phyloP scores from a whole-genome alignment of 352 stramenopile species.

The Albugo candida region DNA sequence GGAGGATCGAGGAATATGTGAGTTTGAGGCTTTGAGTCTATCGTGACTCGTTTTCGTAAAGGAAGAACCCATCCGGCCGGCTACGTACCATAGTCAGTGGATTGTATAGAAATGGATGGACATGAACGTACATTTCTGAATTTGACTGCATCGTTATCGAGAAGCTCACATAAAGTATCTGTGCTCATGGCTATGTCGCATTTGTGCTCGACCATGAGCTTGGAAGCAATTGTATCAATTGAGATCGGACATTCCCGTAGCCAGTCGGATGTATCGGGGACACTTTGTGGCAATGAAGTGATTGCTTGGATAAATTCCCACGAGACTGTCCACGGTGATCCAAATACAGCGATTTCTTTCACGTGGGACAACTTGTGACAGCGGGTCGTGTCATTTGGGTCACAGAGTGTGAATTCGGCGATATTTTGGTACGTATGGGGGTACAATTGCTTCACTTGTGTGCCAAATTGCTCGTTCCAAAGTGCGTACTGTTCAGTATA shows the following conservation, averaged over 20 bases:
- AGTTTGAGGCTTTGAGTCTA: conserved; percentile 9
- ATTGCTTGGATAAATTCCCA: not conserved
- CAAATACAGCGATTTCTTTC: conserved; percentile 7
- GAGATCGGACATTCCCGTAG: conserved; percentile 19
- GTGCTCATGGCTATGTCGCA: conserved; percentile 56
- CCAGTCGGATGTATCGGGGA: conserved; percentile 2
- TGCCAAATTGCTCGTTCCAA: too few species aligned
- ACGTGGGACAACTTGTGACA: conserved; percentile 4
- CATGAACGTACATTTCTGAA: conserved; percentile 5
- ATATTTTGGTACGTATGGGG: not conserved
- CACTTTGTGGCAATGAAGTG: not conserved
- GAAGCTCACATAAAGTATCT: conserved; percentile 43
- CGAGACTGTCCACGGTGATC: conserved; percentile 1
- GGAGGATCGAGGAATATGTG: conserved; percentile 6
- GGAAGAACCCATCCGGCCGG: conserved; percentile 25
- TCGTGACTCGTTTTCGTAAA: conserved; percentile 27
- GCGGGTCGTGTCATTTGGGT: conserved; percentile 5
- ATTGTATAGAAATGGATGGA: not conserved
- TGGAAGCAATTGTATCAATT: conserved; percentile 22
- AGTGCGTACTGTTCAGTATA: too few species aligned
- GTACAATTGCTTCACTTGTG: too few species aligned
- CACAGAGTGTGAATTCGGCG: not conserved
- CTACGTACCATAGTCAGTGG: conserved; percentile 7
- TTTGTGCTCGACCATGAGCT: conserved; percentile 41
- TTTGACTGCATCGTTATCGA: conserved; percentile 26